Evolutionary conservation across 768 basidiomycete species (phyloP).

Genomic region (Mycena chlorophos): DNA sequence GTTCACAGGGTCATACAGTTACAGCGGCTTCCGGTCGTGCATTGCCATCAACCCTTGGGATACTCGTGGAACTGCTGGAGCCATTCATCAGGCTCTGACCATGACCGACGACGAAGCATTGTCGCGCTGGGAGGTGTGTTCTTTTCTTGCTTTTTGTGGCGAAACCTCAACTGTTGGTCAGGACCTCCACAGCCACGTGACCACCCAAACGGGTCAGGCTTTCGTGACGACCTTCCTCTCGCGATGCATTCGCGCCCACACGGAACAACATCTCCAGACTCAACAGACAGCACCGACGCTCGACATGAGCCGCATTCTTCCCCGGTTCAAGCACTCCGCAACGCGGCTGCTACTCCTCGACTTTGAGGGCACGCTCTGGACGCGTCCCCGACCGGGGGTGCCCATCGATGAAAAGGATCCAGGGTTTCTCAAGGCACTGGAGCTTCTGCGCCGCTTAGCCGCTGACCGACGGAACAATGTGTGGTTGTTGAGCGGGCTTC

Average conservation of each 20-base stretch:
- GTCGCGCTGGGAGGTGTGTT: slow-evolving; percentile 74
- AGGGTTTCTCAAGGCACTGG: slow-evolving; percentile 40
- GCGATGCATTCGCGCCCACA: slow-evolving; percentile 69
- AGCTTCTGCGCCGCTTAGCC: slow-evolving; percentile 55
- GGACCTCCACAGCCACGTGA: slow-evolving; percentile 84
- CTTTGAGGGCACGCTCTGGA: slow-evolving; percentile 81
- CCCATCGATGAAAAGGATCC: slow-evolving; percentile 34
- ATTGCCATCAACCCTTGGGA: slow-evolving; percentile 89
- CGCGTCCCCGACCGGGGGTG: slow-evolving; percentile 51
- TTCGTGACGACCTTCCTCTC: slow-evolving; percentile 81
- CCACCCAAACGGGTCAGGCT: slow-evolving; percentile 82
- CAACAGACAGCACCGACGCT: slow-evolving; percentile 36
- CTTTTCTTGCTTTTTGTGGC: neutral
- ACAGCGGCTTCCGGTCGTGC: slow-evolving; percentile 83
- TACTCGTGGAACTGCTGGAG: slow-evolving; percentile 76
- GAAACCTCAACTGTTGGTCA: slow-evolving; percentile 16
- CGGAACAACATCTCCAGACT: slow-evolving; percentile 53
- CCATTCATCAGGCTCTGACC: slow-evolving; percentile 75
- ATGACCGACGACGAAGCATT: slow-evolving; percentile 75
- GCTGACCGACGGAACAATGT: slow-evolving; percentile 73
- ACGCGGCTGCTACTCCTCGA: slow-evolving; percentile 72
- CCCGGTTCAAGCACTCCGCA: slow-evolving; percentile 64
- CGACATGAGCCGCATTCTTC: slow-evolving; percentile 52
- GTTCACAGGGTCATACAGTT: slow-evolving; percentile 87
- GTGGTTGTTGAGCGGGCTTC: slow-evolving; percentile 79